Base-by-base conservation (phyloP, 176 grass and related monocot species). In the Guadua angustifolia region DNA sequence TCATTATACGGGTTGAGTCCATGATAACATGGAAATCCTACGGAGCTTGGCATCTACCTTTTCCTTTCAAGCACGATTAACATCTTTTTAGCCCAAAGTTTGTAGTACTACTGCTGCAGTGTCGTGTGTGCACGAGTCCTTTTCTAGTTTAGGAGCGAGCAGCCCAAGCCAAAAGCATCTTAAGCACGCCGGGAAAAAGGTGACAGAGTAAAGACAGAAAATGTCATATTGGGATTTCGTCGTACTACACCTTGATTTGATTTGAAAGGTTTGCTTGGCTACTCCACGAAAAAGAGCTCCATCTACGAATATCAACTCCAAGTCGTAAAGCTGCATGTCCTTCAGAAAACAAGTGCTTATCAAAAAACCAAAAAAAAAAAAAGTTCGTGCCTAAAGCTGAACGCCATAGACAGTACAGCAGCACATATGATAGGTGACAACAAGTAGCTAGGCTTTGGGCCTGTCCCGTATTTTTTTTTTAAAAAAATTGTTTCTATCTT, bases 81-180 rank as follows among this genome's bases (percentile, higher is more conserved):
- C n/a, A 15, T 49, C 14, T 49, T 49, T 49, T 49, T 45, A 47
- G 16, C 50, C 24, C 39, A 65, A 49, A 43, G 7, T 29, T 29
- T 0, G 29, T 43, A 63, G 59, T 51, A 59, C 19, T 25, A 35
- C 51, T 29, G 9, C 12, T 14, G 33, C 15, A 9, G 9, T 36
- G 12, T n/a, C 69, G 21, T 46, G 58, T 4, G 21, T 46, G 58
- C 4, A 56, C 16, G 32, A 22, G 21, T 17, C 47, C 46, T 79
- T 76, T 69, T 82, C 82, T 52, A 17, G 71, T 40, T 75, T 59
- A 82, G 56, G 44, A 36, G 26, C 39, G 62, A 25, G 4, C 19
- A 74, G 46, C 44, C 78, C 57, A 75, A 82, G 82, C 78, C 57
- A 75, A 82, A 87, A 26, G 38, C 70, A 58, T 36, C 75, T 66